Evolutionary conservation across 179 eudicot species (phyloP), one percentile per base, ranked within the genome.

Genomic region (Spergularia azorica): DNA sequence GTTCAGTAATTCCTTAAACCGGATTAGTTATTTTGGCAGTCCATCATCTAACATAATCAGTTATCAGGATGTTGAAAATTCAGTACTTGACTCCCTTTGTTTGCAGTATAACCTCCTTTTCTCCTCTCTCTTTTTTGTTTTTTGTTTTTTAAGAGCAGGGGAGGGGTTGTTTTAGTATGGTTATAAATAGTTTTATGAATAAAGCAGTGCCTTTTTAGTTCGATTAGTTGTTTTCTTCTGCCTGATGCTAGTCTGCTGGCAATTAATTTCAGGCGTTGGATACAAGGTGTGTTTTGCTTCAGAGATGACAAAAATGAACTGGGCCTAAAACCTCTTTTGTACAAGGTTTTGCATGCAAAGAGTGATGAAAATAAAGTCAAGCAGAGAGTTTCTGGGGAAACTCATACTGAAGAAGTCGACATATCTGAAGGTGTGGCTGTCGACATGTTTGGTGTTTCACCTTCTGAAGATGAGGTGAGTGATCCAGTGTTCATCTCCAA

Each of bases 341-440:
- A 63, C 26, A 66, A 67, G 17, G 63, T 43, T 17, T 39, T 60
- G 32, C 55, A 68, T 59, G 36, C 20, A 48, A 67, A 61, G 77
- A 76, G 20, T 70, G 48, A 9, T 38, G 82, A 76, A 26, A 67
- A 64, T 70, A 77, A 80, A 71, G 78, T 83, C 68, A 69, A 67
- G 26, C 79, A 62, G 70, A 55, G 13, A 21, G 70, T 13, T 63
- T 7, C 18, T 26, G 62, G 59, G 63, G 87, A 83, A 69, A 79
- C 81, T 57, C 78, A 51, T 38, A 72, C 74, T 70, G 92, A 61
- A 75, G 98, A 94, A 67, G 70, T 91, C 60, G 94, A 93, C 86
- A 89, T 95, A 74, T 90, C 97, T 14, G 99, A 93, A 67, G 92
- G 97, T 56, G 75, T 93, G 75, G 95, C 91, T 55, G 55, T 79